Percentiles rank a stretch among this genome's conserved stretches.
phyloP scores from a whole-genome alignment of 2,329 filamentous ascomycete genomes.

The Ceratocystiopsis sp. region DNA sequence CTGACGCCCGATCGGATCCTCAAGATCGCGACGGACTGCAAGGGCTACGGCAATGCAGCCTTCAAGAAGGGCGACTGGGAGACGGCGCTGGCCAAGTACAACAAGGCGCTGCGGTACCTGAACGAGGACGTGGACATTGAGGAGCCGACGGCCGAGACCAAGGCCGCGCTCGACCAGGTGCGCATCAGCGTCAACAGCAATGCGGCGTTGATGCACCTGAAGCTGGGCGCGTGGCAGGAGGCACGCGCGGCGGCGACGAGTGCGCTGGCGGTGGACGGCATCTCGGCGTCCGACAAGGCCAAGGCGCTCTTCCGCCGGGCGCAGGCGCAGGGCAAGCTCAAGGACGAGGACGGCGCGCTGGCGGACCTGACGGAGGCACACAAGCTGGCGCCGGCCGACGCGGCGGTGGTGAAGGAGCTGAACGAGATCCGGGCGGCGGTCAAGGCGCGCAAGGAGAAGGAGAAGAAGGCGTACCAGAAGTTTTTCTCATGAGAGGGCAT shows the following conservation, averaged over 20 bases:
- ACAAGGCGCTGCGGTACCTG: conserved; percentile 80
- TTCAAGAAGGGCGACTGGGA: conserved; percentile 64
- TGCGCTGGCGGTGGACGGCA: conserved; percentile 50
- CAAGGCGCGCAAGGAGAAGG: conserved; percentile 59
- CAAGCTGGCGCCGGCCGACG: conserved; percentile 58
- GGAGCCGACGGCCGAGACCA: conserved; percentile 51
- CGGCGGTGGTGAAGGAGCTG: conserved; percentile 58
- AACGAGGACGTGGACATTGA: conserved; percentile 69
- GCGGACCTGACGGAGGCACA: conserved; percentile 60
- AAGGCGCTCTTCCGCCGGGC: conserved; percentile 82
- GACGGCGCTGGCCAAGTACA: conserved; percentile 74
- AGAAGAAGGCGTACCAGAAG: conserved; percentile 85
- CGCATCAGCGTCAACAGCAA: conserved; percentile 83
- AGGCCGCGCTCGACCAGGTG: conserved; percentile 49
- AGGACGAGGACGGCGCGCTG: conserved; percentile 71
- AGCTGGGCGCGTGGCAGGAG: conserved; percentile 56
- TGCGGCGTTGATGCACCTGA: conserved; percentile 69
- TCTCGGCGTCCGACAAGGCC: conserved; percentile 61
- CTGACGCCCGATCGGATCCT: conserved; percentile 52
- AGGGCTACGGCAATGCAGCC: conserved; percentile 80
- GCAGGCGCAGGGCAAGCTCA: conserved; percentile 54
- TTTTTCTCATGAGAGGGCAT: conserved; percentile 61
- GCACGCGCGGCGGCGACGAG: conserved; percentile 52
- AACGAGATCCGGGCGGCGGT: conserved; percentile 61
- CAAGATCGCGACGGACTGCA: conserved; percentile 69